phyloP scores from a whole-genome alignment of 305 asterid species.

The Coffea humblotiana region DNA sequence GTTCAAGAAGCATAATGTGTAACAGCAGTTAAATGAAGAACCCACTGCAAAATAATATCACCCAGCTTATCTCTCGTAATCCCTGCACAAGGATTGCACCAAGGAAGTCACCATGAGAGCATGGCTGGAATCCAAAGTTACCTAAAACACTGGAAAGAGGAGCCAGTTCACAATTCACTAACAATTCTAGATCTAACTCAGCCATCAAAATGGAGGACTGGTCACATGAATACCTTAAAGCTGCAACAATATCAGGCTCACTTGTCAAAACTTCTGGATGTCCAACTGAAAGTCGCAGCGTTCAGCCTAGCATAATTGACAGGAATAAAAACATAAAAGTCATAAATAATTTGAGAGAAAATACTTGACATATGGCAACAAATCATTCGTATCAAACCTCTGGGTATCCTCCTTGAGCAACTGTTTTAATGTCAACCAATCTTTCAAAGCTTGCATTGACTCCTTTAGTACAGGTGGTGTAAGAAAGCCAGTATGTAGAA shows the following conservation, averaged over 20 bases:
- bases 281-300: constrained; percentile 89
- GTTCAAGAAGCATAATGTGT: not conserved
- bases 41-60: constrained; percentile 77
- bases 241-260: constrained; percentile 81
- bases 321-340: constrained; percentile 3
- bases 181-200: constrained; percentile 8
- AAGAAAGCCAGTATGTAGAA: constrained; percentile 78
- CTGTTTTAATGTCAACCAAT: constrained; percentile 57
- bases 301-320: constrained; percentile 64
- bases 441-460: constrained; percentile 55
- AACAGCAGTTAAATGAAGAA: not conserved
- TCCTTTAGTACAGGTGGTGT: constrained; percentile 76
- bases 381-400: constrained; percentile 52
- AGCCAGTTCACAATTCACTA: constrained; percentile 19
- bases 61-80: constrained; percentile 85
- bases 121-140: constrained; percentile 73
- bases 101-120: constrained; percentile 93
- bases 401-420: constrained; percentile 91
- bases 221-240: constrained; percentile 56
- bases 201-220: not conserved
- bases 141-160: constrained; percentile 69
- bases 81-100: constrained; percentile 90
- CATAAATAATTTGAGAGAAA: not conserved
- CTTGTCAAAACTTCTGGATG: constrained; percentile 66
- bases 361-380: constrained; percentile 3